Percentiles rank a stretch among this genome's conserved stretches.
These are phyloP conservation scores for Solanum infundibuliforme DNA, from an alignment of 257 asterid genomes.

Conservation along the genomic window DNA sequence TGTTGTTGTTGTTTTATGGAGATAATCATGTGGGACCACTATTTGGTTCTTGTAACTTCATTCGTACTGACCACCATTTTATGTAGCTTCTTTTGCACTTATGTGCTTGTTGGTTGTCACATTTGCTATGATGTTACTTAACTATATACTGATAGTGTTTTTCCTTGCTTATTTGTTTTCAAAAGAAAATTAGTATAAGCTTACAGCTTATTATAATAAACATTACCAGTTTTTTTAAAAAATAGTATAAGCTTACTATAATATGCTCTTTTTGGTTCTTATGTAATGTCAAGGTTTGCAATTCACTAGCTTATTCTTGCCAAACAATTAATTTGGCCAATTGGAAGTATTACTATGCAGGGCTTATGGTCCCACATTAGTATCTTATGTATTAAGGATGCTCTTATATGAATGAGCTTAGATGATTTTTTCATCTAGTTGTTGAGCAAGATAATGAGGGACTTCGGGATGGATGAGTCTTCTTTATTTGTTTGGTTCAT, in stretches of 20 bases:
- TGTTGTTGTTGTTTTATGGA: not conserved
- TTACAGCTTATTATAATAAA: not conserved
- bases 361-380: not conserved
- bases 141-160: not conserved
- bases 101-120: not conserved
- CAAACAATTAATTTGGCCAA: not conserved
- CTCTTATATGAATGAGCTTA: not conserved
- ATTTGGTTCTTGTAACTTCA: not conserved
- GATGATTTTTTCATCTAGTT: not conserved
- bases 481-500: conserved; percentile 3
- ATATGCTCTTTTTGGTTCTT: not conserved
- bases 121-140: not conserved
- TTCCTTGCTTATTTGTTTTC: not conserved
- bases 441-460: not conserved
- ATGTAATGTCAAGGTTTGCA: not conserved
- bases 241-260: not conserved
- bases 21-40: not conserved
- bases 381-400: not conserved
- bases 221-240: not conserved
- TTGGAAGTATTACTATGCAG: not conserved
- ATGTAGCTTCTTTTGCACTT: not conserved
- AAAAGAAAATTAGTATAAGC: not conserved
- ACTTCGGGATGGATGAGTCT: not conserved
- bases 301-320: not conserved
- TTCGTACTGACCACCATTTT: not conserved